Conservation (phyloP, 371 early-diverging fungal species). For the Haplosporangium sp. region DNA sequence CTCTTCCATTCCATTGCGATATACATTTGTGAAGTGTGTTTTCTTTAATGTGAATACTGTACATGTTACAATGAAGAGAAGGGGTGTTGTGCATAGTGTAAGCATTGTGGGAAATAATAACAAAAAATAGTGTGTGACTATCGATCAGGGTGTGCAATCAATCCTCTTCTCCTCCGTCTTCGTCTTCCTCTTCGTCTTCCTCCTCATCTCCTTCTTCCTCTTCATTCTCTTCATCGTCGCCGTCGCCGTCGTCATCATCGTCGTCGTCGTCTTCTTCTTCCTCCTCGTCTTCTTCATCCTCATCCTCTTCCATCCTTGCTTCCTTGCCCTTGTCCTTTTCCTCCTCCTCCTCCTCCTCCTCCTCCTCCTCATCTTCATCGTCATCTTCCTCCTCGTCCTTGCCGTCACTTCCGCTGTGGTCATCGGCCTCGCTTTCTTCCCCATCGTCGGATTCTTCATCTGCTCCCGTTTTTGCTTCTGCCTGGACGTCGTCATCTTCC, state of each 20-base stretch:
- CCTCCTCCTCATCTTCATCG: conserved; percentile 8
- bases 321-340: not conserved
- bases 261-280: not conserved
- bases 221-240: not conserved
- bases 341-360: conserved; percentile 4
- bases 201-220: not conserved
- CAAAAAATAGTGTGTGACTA: not conserved
- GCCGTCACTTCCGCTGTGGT: conserved; percentile 6
- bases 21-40: too few species aligned
- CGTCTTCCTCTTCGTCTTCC: not conserved
- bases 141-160: not conserved
- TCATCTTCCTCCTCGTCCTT: conserved; percentile 11
- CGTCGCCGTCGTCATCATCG: conserved; percentile 7
- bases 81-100: not conserved
- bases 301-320: not conserved
- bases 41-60: not conserved
- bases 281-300: not conserved
- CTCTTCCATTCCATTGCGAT: too few species aligned
- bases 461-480: not conserved
- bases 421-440: conserved; percentile 13
- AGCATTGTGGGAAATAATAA: not conserved
- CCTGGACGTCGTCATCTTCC: conserved; percentile 26
- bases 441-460: conserved; percentile 1
- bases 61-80: not conserved
- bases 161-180: not conserved